Conservation (phyloP, 768 basidiomycete species). For the Coprinopsis strossmayeri region DNA sequence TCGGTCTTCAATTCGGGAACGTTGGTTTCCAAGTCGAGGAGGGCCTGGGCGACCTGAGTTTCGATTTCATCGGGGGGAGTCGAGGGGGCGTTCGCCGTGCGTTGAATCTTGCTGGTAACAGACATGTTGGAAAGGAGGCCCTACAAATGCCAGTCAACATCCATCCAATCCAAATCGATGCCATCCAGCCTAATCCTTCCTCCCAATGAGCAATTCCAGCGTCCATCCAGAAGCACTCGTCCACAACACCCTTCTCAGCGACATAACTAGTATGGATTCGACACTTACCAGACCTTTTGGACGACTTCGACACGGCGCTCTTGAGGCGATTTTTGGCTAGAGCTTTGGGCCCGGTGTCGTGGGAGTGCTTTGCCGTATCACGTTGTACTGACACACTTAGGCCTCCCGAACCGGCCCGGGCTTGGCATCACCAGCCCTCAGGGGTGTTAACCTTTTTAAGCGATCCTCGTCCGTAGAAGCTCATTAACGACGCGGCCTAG, state of each 20-base stretch:
- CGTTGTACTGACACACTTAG: no score
- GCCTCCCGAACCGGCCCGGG: no score
- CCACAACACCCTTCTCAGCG: conserved; percentile 17
- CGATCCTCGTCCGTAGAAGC: no score
- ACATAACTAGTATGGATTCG: conserved; percentile 20
- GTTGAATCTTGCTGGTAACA: conserved; percentile 78
- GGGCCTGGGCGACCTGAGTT: conserved; percentile 86
- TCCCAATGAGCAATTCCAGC: conserved; percentile 8
- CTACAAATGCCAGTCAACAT: conserved; percentile 41
- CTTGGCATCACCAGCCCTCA: no score
- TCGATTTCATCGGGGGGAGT: conserved; percentile 90
- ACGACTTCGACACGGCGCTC: conserved; percentile 29
- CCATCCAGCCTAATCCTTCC: conserved; percentile 52
- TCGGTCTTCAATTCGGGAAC: conserved; percentile 98
- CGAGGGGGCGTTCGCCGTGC: conserved; percentile 92
- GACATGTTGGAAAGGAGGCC: conserved; percentile 57
- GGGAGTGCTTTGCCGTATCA: no score
- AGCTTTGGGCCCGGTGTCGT: no score
- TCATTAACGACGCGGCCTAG: no score
- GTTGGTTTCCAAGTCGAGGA: conserved; percentile 96
- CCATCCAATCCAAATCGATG: conserved; percentile 22
- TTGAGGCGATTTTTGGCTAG: no score
- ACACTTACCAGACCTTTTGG: conserved; percentile 65
- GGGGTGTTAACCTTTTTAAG: no score
- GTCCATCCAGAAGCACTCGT: conserved; percentile 15